These are phyloP conservation scores for Cystobasidium onofrii DNA, from an alignment of 768 basidiomycete genomes.

Conservation along the genomic window DNA sequence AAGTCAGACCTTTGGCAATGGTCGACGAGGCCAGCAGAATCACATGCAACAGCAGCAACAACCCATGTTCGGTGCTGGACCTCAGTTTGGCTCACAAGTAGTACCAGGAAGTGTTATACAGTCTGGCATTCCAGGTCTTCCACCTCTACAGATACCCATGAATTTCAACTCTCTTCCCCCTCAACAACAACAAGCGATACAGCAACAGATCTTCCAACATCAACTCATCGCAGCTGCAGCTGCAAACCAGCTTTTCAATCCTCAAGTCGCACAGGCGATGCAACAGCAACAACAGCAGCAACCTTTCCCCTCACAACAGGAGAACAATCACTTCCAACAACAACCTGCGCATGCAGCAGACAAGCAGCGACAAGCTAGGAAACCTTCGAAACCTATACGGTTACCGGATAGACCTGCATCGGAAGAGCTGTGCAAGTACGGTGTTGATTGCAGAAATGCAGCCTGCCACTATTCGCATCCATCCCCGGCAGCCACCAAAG, in stretches of 20 bases:
- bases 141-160: constrained; percentile 23
- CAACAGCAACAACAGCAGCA: constrained; percentile 32
- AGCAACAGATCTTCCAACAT: constrained; percentile 33
- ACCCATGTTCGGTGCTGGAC: background rate
- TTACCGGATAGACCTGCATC: constrained; percentile 46
- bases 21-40: background rate
- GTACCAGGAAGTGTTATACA: constrained; percentile 5
- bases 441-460: constrained; percentile 78
- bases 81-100: background rate
- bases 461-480: constrained; percentile 89
- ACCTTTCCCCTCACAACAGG: constrained; percentile 42
- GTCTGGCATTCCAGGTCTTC: constrained; percentile 22
- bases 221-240: constrained; percentile 27
- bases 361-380: constrained; percentile 23
- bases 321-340: constrained; percentile 34
- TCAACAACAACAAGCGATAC: constrained; percentile 26
- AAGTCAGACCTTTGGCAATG: background rate
- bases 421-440: constrained; percentile 73
- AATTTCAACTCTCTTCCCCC: constrained; percentile 21
- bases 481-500: constrained; percentile 88
- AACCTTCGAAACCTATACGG: constrained; percentile 38
- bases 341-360: constrained; percentile 17
- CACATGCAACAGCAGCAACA: constrained; percentile 8
- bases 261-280: background rate
- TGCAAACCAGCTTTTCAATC: constrained; percentile 24